A percentile compares a stretch with the other conserved stretches of the same genome.
These are phyloP conservation scores for Dentipellis sp. DNA, from an alignment of 768 basidiomycete species.

Conservation along the genomic window DNA sequence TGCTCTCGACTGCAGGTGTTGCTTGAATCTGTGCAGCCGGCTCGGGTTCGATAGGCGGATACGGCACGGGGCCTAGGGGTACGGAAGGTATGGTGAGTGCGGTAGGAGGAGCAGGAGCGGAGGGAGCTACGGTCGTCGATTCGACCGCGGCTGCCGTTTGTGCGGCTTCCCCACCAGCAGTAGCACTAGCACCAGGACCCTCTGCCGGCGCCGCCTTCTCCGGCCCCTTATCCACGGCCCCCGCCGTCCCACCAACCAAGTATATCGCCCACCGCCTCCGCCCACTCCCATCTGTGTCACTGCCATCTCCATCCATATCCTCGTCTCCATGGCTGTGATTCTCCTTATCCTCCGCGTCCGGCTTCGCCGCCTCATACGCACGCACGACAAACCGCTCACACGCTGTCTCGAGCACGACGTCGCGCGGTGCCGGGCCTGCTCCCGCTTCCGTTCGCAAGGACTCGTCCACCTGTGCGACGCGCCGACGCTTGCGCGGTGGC, in stretches of 20 bases:
- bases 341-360: constrained; percentile 8
- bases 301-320: constrained; percentile 6
- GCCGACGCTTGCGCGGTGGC: constrained; percentile 13
- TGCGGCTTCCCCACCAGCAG: too few species aligned
- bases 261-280: constrained; percentile 12
- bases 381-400: constrained; percentile 21
- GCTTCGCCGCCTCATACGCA: constrained; percentile 1
- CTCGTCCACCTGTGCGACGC: constrained; percentile 1
- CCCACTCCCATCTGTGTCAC: neutral
- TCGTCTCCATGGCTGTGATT: neutral
- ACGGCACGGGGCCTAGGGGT: too few species aligned
- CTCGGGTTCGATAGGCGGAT: too few species aligned
- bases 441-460: neutral
- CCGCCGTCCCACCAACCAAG: neutral
- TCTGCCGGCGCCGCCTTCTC: neutral
- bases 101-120: too few species aligned
- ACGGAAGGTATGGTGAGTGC: too few species aligned
- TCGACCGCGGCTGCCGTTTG: too few species aligned
- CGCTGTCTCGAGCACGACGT: constrained; percentile 21
- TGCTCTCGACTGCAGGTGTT: too few species aligned
- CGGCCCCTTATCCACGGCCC: neutral
- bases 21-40: too few species aligned
- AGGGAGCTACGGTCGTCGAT: too few species aligned
- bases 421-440: constrained; percentile 7
- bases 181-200: neutral